Conservation (phyloP, 2,329 filamentous ascomycete genomes). For the Colletotrichum eremochloae region DNA sequence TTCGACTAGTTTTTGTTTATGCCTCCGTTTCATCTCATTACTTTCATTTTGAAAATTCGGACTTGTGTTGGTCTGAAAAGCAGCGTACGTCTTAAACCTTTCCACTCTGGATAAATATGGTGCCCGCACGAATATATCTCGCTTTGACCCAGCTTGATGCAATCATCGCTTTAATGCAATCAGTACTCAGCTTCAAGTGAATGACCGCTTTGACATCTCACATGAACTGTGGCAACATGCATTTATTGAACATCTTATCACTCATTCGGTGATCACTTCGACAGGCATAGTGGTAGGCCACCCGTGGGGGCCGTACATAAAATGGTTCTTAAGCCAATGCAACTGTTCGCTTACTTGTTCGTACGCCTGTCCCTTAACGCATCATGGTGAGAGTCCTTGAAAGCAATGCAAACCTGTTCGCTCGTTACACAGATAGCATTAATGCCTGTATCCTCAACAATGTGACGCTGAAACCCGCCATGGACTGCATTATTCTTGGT, state of each 20-base stretch:
- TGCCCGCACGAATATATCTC: neutral
- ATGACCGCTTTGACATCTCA: neutral
- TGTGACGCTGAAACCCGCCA: too few species aligned
- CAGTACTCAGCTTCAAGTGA: neutral
- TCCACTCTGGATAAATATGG: neutral
- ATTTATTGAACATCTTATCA: neutral
- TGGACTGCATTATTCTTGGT: neutral
- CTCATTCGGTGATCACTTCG: neutral
- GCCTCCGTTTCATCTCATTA: neutral
- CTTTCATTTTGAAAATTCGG: neutral
- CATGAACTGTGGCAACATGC: neutral
- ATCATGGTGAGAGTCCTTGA: too few species aligned
- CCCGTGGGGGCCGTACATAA: too few species aligned
- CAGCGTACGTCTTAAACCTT: neutral
- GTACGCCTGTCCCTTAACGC: too few species aligned
- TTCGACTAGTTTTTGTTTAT: neutral
- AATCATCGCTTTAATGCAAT: conserved; percentile 4
- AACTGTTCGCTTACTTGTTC: neutral
- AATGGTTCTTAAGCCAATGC: neutral
- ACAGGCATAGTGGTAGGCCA: neutral
- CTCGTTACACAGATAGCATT: neutral
- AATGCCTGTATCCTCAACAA: neutral
- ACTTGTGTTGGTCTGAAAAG: neutral
- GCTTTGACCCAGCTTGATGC: conserved; percentile 36
- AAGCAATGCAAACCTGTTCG: neutral